Percentiles rank a stretch among this genome's conserved stretches.
These are phyloP conservation scores for Boletus tylopilopsis DNA, from an alignment of 768 basidiomycete species.

Conservation along the genomic window DNA sequence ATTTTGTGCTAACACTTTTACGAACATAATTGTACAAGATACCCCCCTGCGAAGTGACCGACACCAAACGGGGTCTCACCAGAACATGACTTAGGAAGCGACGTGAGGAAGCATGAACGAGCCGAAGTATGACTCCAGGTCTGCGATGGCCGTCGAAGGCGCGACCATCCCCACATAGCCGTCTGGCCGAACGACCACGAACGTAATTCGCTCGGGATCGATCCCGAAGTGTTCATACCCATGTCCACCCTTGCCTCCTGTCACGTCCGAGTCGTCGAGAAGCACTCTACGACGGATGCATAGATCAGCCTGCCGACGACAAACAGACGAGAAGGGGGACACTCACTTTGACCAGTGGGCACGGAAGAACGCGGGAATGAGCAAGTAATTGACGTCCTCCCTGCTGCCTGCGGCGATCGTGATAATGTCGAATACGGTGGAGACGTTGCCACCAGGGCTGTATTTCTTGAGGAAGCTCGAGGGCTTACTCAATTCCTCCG, in stretches of 20 bases:
- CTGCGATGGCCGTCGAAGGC: conserved; percentile 23
- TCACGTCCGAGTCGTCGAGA: conserved; percentile 35
- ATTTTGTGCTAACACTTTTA: conserved; percentile 13
- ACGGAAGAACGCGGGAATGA: conserved; percentile 33
- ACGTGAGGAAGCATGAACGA: conserved; percentile 36
- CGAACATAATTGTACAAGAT: conserved; percentile 25
- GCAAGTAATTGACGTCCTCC: conserved; percentile 31
- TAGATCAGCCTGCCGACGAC: background rate
- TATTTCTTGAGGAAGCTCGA: conserved; percentile 30
- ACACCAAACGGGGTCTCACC: background rate
- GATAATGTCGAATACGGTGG: conserved; percentile 31
- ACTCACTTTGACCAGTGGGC: conserved; percentile 43
- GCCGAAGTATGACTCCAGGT: conserved; percentile 48
- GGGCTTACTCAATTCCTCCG: conserved; percentile 24
- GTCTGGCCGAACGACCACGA: conserved; percentile 39
- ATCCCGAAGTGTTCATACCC: conserved; percentile 37
- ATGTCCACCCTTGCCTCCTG: conserved; percentile 28
- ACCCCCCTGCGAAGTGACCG: background rate
- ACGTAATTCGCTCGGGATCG: conserved; percentile 21
- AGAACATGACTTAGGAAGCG: background rate
- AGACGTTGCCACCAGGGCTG: conserved; percentile 13
- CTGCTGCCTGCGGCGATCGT: conserved; percentile 30
- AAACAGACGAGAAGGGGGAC: background rate
- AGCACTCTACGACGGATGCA: conserved; percentile 26
- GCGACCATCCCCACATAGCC: conserved; percentile 38